Base-by-base conservation (phyloP, 495 filamentous ascomycete species). In the Penicillium psychrofluorescens region DNA sequence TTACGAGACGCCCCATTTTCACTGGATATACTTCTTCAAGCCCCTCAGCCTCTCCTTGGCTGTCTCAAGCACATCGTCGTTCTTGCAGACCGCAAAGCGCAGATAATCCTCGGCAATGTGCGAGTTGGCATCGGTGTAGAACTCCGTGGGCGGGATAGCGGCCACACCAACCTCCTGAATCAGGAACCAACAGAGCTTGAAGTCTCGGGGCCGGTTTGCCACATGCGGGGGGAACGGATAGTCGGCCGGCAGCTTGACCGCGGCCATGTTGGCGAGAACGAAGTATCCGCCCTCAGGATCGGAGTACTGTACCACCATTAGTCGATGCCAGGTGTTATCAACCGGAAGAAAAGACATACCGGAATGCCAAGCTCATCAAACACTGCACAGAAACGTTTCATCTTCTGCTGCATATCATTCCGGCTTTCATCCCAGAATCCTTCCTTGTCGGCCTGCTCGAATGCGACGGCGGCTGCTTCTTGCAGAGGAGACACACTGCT, bases 201-300 rank as follows among this genome's bases (percentile, higher is more conserved):
- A 98, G 66, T 98, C 92, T 30, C 92, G 75, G 29, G 92, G 85
- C 9, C 91, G 78, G 41, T 74, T 79, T 22, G 84, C 83, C 6
- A 98, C 90, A 63, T 95, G 87, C 0, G 85, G 72, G 4, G 92
- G 92, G 72, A 96, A 96, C 0, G 80, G 73, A 62, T 95, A 96
- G 56, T 80, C 80, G 5, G 71, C 71, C 0, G 92, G 92, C 0
- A 98, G 63, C 50, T 83, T 77, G 37, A 98, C 88, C 46, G 89
- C 87, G 22, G 76, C 70, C 65, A 97, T 78, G 65, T 98, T 98
- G 35, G 83, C 92, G 30, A 97, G 77, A 36, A 97, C 90, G 49
- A 97, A 98, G 68, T 96, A 98, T 34, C 92, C 91, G 49, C 91
- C 91, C 55, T 98, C 90, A 9, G 91, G 91, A 35, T 91, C 80